Conservation (phyloP, 495 filamentous ascomycete genomes). For the Aspergillus baeticus region DNA sequence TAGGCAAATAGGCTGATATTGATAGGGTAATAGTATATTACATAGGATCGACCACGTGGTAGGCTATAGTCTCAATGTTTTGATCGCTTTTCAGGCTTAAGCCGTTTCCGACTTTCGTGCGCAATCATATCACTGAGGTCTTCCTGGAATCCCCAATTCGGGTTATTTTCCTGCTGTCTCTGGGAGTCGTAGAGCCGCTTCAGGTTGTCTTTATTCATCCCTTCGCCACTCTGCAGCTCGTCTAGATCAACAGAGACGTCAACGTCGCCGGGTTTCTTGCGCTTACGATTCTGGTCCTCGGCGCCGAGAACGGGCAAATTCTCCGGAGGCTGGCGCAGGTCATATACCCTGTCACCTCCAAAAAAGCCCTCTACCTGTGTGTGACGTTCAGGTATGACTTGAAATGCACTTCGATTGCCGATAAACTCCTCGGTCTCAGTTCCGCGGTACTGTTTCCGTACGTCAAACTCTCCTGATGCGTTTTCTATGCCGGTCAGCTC, state of each 20-base stretch:
- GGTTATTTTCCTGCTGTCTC: conserved; percentile 66
- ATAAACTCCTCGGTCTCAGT: conserved; percentile 83
- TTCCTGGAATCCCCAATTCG: conserved; percentile 81
- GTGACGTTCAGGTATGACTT: conserved; percentile 85
- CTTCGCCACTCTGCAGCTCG: conserved; percentile 65
- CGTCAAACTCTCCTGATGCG: conserved; percentile 83
- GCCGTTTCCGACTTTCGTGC: conserved; percentile 82
- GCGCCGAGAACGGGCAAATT: conserved; percentile 72
- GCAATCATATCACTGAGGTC: conserved; percentile 97
- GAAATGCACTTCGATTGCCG: conserved; percentile 75
- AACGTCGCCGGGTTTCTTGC: conserved; percentile 93
- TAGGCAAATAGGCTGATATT: background rate
- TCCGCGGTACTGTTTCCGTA: conserved; percentile 82
- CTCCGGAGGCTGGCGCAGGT: conserved; percentile 58
- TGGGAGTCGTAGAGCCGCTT: conserved; percentile 75
- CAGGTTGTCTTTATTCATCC: conserved; percentile 65
- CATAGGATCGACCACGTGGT: background rate
- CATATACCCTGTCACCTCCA: conserved; percentile 88
- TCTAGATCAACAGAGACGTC: conserved; percentile 90
- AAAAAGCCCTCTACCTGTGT: conserved; percentile 89
- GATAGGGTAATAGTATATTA: background rate
- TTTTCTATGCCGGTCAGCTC: conserved; percentile 71
- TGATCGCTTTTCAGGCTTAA: conserved; percentile 73
- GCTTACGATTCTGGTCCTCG: conserved; percentile 76
- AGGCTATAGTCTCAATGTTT: conserved; percentile 39